Base-by-base conservation (phyloP, 352 stramenopile species). In the Pythium apleroticum region DNA sequence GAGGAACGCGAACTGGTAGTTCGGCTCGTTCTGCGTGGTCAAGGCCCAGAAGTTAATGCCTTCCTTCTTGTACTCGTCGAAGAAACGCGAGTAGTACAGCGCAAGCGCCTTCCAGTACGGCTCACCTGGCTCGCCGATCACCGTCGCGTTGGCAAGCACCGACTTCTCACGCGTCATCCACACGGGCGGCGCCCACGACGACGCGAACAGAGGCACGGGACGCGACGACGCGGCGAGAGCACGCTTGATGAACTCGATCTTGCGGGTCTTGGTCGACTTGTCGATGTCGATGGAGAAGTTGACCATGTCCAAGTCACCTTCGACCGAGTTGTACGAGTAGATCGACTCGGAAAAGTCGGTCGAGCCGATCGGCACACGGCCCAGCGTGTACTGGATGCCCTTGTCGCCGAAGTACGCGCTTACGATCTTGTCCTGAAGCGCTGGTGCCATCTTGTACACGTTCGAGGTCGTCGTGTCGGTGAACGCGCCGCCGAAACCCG, bases 401-500 rank as follows among this genome's bases (percentile, higher is more conserved):
- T 61, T 66, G 33, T 86, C 69, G 31, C 67, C 76, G 50, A 89
- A 97, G 69, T 96, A 95, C 28, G 85, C 75, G 55, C 93, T 75
- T 33, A 95, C 59, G 28, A 94, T 63, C 39, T 82, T 65, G n/a
- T 89, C 64, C 55, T 95, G 86, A 9, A 92, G 67, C 7, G 57
- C 70, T 1, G 72, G 50, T 6, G 80, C 63, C 52, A 96, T 63
- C 63, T 75, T 62, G 56, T 86, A 78, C 43, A 97, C 70, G 54
- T 96, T 93, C 57, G 91, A 83, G 24, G 86, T 75, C 30, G 88
- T 75, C 1, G 86, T 64, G 56, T 97, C 89, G 9, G 89, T 97
- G 76, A 97, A 97, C 17, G 89, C 86, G 14, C 88, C 89, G 9
- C 89, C 89, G 57, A 97, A 97, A 10, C 89, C 89, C 28, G 90